Percentiles rank a stretch among this genome's conserved stretches.
These are phyloP conservation scores for Tuber magnatum DNA, from an alignment of 495 filamentous ascomycete genomes.

Conservation along the genomic window DNA sequence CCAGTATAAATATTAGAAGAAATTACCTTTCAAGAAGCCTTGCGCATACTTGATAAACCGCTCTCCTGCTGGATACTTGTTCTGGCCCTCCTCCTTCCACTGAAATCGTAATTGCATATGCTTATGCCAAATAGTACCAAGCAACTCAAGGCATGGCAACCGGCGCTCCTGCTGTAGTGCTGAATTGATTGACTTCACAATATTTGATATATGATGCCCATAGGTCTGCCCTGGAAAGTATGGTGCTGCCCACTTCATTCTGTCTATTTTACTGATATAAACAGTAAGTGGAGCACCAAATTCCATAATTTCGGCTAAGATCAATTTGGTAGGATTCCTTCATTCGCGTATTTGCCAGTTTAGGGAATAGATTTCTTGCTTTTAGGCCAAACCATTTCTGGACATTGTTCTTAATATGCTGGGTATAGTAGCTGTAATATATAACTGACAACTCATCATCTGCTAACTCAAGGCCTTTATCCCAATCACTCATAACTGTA, in stretches of 20 bases:
- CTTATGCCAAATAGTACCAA: constrained; percentile 14
- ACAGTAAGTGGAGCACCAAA: not conserved
- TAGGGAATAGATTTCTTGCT: not conserved
- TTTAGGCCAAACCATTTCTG: constrained; percentile 3
- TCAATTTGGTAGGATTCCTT: not conserved
- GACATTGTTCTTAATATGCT: constrained; percentile 17
- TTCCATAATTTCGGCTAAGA: not conserved
- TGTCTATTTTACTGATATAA: not conserved
- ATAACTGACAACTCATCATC: constrained; percentile 8
- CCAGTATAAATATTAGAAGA: not conserved
- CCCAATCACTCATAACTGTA: not conserved
- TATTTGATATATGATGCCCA: constrained; percentile 17
- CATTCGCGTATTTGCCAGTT: not conserved
- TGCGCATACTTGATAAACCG: not conserved
- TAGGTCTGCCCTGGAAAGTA: not conserved
- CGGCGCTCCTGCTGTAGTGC: constrained; percentile 5
- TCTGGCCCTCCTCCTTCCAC: not conserved
- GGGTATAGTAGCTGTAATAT: not conserved
- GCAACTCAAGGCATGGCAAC: constrained; percentile 10
- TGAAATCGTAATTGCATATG: constrained; percentile 12
- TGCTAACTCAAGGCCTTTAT: not conserved
- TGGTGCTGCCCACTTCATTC: not conserved
- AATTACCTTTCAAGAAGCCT: not conserved
- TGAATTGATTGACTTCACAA: constrained; percentile 14
- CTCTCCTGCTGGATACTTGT: not conserved